Evolutionary conservation across 2,329 filamentous ascomycete species (phyloP), one percentile per base, ranked within the genome.

Genomic region (Helotiales sp.): DNA sequence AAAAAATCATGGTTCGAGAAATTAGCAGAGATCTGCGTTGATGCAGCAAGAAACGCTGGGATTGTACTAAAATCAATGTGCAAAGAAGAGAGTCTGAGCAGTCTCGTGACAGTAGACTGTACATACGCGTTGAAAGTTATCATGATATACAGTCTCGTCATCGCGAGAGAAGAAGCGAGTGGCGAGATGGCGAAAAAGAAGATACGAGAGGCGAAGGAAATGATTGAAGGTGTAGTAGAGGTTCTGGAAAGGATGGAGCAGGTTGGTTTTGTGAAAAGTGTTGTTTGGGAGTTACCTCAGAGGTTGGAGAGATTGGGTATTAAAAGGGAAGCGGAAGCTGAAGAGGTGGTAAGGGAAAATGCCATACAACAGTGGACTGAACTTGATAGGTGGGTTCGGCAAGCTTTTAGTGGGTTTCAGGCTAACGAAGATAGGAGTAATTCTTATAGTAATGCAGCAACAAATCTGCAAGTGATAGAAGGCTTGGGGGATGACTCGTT

Each of bases 1-100:
- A 62, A 62, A 38, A 60, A 54, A 34, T 38, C 42, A 2, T 64
- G 62, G 62, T 64, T 64, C 30, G 57, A 64, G 24, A 62, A 60
- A 33, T 17, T 64, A 7, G 52, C 57, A 15, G 57, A 64, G 6
- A 60, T 57, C n/a, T 64, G 62, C 42, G 38, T 62, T 29, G 59
- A 64, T 25, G 59, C 62, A n/a, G 59, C 62, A 6, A 48, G 51
- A 27, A 62, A 57, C 42, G 59, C 62, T 6, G 34, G 59, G 13
- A 24, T 51, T 5, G 54, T 62, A 13, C 31, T 64, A n/a, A 60
- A 59, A 38, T 52, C 42, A 9, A 64, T 64, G 62, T 46, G 46
- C 22, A 33, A 34, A 24, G 62, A 64, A n/a, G 47, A 52, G 5
- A 64, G 50, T 22, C 33, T 64, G 2, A 62, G 59, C 4, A 62